Percentiles rank a stretch among this genome's conserved stretches.
Conservation (phyloP, 352 stramenopile genomes). For the Stramenopiles sp. region DNA sequence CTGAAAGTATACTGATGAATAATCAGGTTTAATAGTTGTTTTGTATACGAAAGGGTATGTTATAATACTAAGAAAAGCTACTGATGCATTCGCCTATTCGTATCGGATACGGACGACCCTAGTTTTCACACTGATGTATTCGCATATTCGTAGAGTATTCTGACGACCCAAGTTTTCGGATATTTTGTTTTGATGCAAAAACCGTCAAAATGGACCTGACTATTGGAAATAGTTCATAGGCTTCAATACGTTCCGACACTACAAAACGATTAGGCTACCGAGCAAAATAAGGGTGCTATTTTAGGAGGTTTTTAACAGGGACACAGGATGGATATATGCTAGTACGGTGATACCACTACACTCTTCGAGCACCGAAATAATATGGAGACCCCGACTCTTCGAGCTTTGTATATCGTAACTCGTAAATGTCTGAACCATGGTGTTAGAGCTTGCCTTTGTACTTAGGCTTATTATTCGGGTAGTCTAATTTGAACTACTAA, state of each 20-base stretch:
- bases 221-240: conserved; percentile 8
- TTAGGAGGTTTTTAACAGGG: conserved; percentile 10
- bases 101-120: too few species aligned
- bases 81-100: too few species aligned
- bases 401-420: conserved; percentile 10
- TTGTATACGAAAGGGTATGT: too few species aligned
- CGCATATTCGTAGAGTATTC: not conserved
- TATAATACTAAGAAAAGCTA: too few species aligned
- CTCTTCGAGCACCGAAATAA: conserved; percentile 10
- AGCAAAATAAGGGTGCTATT: conserved; percentile 11
- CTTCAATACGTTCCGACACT: conserved; percentile 9
- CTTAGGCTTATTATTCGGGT: too few species aligned
- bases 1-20: too few species aligned
- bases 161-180: too few species aligned
- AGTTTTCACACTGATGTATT: not conserved
- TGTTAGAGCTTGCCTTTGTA: too few species aligned
- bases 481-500: too few species aligned
- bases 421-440: too few species aligned
- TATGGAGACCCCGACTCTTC: conserved; percentile 9
- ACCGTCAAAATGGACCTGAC: conserved; percentile 7
- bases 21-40: too few species aligned
- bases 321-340: conserved; percentile 9
- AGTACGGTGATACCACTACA: conserved; percentile 9
- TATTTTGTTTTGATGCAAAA: too few species aligned
- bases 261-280: conserved; percentile 7